Base-by-base conservation (phyloP, 768 basidiomycete genomes). In the Boletus patriciae region DNA sequence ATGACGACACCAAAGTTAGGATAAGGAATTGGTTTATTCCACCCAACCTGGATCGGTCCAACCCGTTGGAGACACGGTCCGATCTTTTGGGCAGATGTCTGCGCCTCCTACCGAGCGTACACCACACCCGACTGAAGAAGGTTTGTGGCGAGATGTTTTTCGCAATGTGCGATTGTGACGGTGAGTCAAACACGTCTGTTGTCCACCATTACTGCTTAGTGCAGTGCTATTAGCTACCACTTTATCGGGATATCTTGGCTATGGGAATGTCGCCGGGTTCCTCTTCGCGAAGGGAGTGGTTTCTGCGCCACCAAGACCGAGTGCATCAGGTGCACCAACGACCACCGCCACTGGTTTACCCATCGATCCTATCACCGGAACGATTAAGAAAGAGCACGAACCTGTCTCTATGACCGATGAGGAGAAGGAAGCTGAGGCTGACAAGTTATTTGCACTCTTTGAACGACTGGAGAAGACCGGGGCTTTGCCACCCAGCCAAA, bases 251-350 rank as follows among this genome's bases (percentile, higher is more conserved):
- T 82, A 89, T 43, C 81, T 97, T 50, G 96, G 96, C 8, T 99
- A 99, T 64, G 96, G 96, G 41, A 94, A 94, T 68, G 93, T 94
- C 41, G 93, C 94, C 0, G 97, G 97, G 1, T 90, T 93, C 79
- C 79, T 99, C 25, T 95, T 93, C 76, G 86, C 90, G 68, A 95
- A 94, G 67, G 94, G 94, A 16, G 80, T 98, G 63, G 78, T 90
- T 66, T 80, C 72, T 53, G 81, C 84, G 7, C 89, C 86, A 2
- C 68, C 66, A 19, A 65, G 68, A 16, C 61, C 74, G 18, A 65
- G 68, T 12, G 62, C 74, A 11, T 67, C 77, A 0, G 62, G 71
- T 12, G 70, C 74, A 23, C 68, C 75, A 2, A 66, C 55, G 6
- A 70, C 76, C 3, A 71, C 76, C 2, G 19, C 75, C 10, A 49